A percentile compares a stretch with the other conserved stretches of the same genome.
These are phyloP conservation scores for Neostapfia colusana DNA, from an alignment of 176 grass and related monocot species.

Conservation along the genomic window DNA sequence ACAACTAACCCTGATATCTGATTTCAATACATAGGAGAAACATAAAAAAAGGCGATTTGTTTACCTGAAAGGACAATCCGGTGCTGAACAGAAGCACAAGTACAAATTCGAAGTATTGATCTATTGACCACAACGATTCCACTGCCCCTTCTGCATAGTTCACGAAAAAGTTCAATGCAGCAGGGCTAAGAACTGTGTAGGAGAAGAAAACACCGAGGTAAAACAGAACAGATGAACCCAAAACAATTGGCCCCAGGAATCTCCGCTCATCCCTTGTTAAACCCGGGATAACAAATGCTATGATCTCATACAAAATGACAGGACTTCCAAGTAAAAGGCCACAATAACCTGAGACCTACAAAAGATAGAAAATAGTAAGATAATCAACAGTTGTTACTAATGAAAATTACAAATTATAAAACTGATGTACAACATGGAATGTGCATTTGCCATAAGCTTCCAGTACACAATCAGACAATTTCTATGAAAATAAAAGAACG, in stretches of 20 bases:
- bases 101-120: constrained; percentile 96
- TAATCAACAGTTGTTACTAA: constrained; percentile 9
- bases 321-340: constrained; percentile 93
- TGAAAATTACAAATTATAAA: neutral
- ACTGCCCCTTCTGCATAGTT: constrained; percentile 97
- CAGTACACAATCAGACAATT: neutral
- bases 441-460: neutral
- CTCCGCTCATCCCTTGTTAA: constrained; percentile 82
- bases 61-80: constrained; percentile 94
- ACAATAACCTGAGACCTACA: constrained; percentile 95
- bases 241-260: constrained; percentile 92
- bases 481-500: neutral
- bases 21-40: neutral
- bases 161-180: constrained; percentile 94
- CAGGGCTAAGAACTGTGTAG: constrained; percentile 78
- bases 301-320: constrained; percentile 93
- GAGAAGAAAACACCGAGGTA: constrained; percentile 93
- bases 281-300: constrained; percentile 91
- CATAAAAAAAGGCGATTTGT: constrained; percentile 16
- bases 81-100: constrained; percentile 97
- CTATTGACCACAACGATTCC: constrained; percentile 94
- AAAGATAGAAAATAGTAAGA: constrained; percentile 29
- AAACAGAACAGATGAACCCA: constrained; percentile 92
- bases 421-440: neutral
- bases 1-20: constrained; percentile 1